A percentile compares a stretch with the other conserved stretches of the same genome.
Evolutionary conservation across 2,329 filamentous ascomycete species (phyloP).

Genomic region (Akanthomyces dipterigenus): DNA sequence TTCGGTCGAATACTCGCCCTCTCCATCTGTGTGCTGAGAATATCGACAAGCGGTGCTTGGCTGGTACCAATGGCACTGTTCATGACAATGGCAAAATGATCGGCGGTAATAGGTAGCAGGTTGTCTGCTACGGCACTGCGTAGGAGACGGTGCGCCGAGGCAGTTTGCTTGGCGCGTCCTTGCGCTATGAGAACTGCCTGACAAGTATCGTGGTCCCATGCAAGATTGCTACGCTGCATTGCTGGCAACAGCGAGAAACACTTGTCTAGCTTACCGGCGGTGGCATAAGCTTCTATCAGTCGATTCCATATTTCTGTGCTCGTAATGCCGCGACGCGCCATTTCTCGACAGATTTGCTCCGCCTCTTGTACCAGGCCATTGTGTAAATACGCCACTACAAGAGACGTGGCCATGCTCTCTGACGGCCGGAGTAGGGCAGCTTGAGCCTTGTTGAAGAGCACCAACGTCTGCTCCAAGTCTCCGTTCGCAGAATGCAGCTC

Average conservation of each 20-base stretch:
- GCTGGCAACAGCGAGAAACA: conserved; percentile 41
- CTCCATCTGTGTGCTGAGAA: conserved; percentile 37
- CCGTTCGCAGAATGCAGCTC: conserved; percentile 59
- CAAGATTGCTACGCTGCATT: conserved; percentile 41
- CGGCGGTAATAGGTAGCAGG: conserved; percentile 37
- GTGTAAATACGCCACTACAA: conserved; percentile 61
- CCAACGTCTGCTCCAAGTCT: conserved; percentile 62
- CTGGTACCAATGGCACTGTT: conserved; percentile 40
- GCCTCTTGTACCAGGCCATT: conserved; percentile 31
- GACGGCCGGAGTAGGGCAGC: conserved; percentile 42
- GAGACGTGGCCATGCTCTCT: conserved; percentile 51
- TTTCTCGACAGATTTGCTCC: conserved; percentile 37
- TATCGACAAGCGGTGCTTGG: conserved; percentile 29
- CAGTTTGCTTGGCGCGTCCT: conserved; percentile 40
- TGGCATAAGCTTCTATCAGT: conserved; percentile 63
- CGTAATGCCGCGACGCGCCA: conserved; percentile 44
- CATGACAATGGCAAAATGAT: conserved; percentile 50
- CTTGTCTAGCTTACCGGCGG: conserved; percentile 46
- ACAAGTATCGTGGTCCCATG: conserved; percentile 46
- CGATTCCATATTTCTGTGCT: conserved; percentile 69
- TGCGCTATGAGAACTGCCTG: conserved; percentile 43
- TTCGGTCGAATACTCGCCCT: conserved; percentile 34
- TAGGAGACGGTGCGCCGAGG: conserved; percentile 43
- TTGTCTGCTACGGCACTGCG: conserved; percentile 35
- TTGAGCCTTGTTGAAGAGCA: conserved; percentile 58